Percentiles rank a stretch among this genome's conserved stretches.
phyloP scores from a whole-genome alignment of 305 asterid species.

The Solanum chacoense region DNA sequence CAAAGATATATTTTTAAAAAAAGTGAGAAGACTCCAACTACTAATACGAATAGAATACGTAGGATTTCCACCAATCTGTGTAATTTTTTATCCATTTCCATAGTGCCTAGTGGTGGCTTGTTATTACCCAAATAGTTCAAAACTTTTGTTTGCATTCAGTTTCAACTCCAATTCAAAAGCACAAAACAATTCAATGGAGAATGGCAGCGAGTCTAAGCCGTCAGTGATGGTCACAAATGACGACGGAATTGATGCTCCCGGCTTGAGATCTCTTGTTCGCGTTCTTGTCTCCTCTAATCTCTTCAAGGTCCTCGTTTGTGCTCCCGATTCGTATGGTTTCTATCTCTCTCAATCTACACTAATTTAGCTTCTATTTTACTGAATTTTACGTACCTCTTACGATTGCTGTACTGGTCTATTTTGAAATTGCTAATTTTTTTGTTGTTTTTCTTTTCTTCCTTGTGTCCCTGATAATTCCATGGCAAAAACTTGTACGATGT shows the following conservation, averaged over 20 bases:
- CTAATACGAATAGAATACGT: not conserved
- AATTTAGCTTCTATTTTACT: not conserved
- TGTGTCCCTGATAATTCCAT: not conserved
- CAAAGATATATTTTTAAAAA: no score
- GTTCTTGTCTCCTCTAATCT: constrained; percentile 62
- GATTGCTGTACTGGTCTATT: not conserved
- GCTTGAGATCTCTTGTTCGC: constrained; percentile 56
- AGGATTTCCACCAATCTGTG: not conserved
- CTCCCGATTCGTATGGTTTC: constrained; percentile 65
- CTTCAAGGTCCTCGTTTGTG: constrained; percentile 66
- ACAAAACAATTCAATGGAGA: not conserved
- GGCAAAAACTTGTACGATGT: not conserved
- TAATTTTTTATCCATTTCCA: no score
- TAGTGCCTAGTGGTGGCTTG: not conserved
- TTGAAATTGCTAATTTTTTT: not conserved
- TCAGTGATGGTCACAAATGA: constrained; percentile 79
- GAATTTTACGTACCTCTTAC: not conserved
- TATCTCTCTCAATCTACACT: not conserved
- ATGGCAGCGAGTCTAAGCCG: constrained; percentile 25
- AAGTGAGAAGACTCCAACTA: not conserved
- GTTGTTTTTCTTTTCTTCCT: no score
- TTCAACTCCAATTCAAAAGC: not conserved
- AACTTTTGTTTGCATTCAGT: not conserved
- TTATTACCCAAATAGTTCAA: not conserved
- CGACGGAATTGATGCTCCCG: constrained; percentile 83